These are phyloP conservation scores for Diversispora eburnea DNA, from an alignment of 192 early-diverging fungal genomes.

Conservation along the genomic window DNA sequence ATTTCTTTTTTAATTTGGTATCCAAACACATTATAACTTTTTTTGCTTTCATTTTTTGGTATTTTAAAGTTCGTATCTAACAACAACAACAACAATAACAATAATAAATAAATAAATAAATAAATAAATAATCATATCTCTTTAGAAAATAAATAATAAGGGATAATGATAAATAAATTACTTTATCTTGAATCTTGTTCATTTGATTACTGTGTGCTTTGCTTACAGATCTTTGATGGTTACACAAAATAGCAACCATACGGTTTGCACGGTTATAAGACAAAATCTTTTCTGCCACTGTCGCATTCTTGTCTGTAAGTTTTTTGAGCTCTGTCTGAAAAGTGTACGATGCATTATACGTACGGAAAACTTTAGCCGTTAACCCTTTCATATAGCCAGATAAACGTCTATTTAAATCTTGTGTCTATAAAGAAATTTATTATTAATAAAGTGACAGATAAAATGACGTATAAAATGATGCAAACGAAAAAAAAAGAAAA, in stretches of 20 bases:
- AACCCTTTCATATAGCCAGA: conserved; percentile 83
- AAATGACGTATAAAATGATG: neutral
- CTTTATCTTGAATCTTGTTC: conserved; percentile 79
- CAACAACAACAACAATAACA: neutral
- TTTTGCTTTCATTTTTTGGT: conserved; percentile 74
- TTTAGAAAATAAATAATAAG: conserved; percentile 22
- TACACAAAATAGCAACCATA: conserved; percentile 94
- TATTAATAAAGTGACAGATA: neutral
- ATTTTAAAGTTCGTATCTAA: conserved; percentile 79
- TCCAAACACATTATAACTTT: conserved; percentile 68
- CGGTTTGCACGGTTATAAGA: conserved; percentile 96
- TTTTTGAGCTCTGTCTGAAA: conserved; percentile 84
- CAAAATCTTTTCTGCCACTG: conserved; percentile 80
- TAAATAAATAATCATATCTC: conserved; percentile 1
- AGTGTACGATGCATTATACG: conserved; percentile 91
- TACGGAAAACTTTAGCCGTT: conserved; percentile 99
- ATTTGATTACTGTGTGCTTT: conserved; percentile 78
- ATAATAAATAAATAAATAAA: neutral
- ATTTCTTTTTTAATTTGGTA: conserved; percentile 73
- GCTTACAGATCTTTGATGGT: conserved; percentile 90
- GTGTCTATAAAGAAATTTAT: conserved; percentile 49
- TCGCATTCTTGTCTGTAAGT: conserved; percentile 63
- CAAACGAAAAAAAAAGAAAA: neutral
- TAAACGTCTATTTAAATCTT: conserved; percentile 84
- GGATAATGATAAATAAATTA: conserved; percentile 11